Percentiles rank a stretch among this genome's conserved stretches.
Evolutionary conservation across 2,329 filamentous ascomycete genomes (phyloP).

Genomic region (Lasiodiplodia hormozganensis): DNA sequence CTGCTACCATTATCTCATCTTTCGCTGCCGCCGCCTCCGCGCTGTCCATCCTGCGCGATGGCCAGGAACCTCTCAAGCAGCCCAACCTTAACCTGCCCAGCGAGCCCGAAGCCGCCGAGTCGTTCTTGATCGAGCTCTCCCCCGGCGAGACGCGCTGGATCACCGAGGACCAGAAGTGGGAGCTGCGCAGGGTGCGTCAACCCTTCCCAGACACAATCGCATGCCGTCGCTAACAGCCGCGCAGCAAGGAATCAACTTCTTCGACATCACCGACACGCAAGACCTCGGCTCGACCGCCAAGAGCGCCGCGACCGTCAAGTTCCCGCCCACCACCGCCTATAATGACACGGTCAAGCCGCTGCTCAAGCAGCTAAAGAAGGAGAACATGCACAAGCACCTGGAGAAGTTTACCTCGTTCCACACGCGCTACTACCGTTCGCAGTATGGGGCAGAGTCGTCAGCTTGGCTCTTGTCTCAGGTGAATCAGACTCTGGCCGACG

Average conservation of each 20-base stretch:
- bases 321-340: slow-evolving; percentile 70
- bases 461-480: slow-evolving; percentile 85
- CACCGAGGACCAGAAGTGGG: slow-evolving; percentile 95
- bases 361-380: slow-evolving; percentile 72
- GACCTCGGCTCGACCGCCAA: slow-evolving; percentile 62
- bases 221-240: slow-evolving; percentile 35
- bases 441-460: slow-evolving; percentile 81
- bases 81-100: background rate
- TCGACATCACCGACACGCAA: slow-evolving; percentile 85
- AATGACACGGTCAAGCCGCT: slow-evolving; percentile 72
- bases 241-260: slow-evolving; percentile 85
- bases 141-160: slow-evolving; percentile 86
- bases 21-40: slow-evolving; percentile 28
- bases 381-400: slow-evolving; percentile 78
- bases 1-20: slow-evolving; percentile 22
- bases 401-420: slow-evolving; percentile 80
- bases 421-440: slow-evolving; percentile 81
- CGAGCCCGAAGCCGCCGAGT: slow-evolving; percentile 34
- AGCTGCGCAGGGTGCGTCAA: slow-evolving; percentile 77
- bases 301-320: slow-evolving; percentile 59
- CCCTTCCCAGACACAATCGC: background rate
- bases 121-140: slow-evolving; percentile 81
- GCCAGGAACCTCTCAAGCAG: slow-evolving; percentile 27
- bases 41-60: slow-evolving; percentile 25
- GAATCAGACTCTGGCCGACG: slow-evolving; percentile 71